These are phyloP conservation scores for Coniochaeta sp. DNA, from an alignment of 2,329 filamentous ascomycete genomes.

Conservation along the genomic window DNA sequence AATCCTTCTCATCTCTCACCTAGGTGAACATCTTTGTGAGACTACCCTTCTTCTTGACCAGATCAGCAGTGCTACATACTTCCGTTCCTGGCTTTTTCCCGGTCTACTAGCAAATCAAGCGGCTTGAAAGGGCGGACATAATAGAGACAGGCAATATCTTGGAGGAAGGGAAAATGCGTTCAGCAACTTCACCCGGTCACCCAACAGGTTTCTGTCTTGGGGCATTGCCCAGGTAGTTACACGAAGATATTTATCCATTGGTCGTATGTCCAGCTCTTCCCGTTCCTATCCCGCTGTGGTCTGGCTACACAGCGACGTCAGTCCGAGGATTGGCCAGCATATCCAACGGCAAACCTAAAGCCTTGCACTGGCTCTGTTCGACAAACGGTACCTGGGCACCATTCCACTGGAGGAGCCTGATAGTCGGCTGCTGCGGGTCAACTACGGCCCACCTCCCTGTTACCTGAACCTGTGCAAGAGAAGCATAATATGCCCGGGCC, in stretches of 20 bases:
- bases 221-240: background rate
- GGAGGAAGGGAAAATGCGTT: background rate
- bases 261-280: background rate
- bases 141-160: background rate
- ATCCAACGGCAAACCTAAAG: slow-evolving; percentile 13
- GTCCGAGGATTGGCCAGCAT: slow-evolving; percentile 4
- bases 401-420: slow-evolving; percentile 20
- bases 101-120: background rate
- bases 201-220: background rate
- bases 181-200: background rate
- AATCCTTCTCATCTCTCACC: background rate
- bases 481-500: slow-evolving; percentile 19
- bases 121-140: background rate
- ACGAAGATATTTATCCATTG: background rate
- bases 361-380: slow-evolving; percentile 12
- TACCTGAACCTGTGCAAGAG: slow-evolving; percentile 17
- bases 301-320: background rate
- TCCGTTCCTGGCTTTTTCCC: background rate
- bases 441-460: slow-evolving; percentile 21
- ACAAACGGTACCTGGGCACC: slow-evolving; percentile 14
- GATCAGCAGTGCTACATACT: too few relatives aligned
- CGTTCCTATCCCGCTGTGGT: too few relatives aligned
- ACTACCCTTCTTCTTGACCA: background rate
- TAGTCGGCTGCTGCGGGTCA: slow-evolving; percentile 6
- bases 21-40: background rate